Base-by-base conservation (phyloP, 768 basidiomycete species). In the Lactifluus echinatus region DNA sequence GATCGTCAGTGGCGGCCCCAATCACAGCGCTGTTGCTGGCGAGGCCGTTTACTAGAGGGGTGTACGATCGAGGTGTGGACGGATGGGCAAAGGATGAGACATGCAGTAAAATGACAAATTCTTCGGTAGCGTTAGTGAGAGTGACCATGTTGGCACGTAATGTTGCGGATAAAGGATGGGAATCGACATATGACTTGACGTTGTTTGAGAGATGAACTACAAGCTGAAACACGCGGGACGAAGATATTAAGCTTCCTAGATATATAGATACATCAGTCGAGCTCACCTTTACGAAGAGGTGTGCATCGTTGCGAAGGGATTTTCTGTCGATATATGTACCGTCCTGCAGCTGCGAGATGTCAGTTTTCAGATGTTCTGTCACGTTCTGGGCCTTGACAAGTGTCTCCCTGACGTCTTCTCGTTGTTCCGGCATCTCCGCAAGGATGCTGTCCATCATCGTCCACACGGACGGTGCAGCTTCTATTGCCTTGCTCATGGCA, bases 41-140 rank as follows among this genome's bases (percentile, higher is more conserved):
- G 42, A 54, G 50, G 8, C 43, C 60, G 21, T 57, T 53, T 17
- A 47, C 53, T n/a, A 62, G 17, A 39, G 88, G 85, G 40, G 86
- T 84, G 66, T 79, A 81, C 12, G 85, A 75, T 37, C 81, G 75
- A 39, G 73, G 72, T 8, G 79, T 77, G 15, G 79, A 68, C 3
- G 79, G 71, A 10, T 84, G 80, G 42, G 89, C 81, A 63, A 89
- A 83, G 0, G 87, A 89, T 7, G 92, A 91, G 46, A 92, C 85
- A 65, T 91, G 89, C 17, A 94, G 74, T 47, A 95, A 75, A 62
- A 91, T 89, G 48, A 89, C 84, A 64, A 93, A 87, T 68, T 90
- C 90, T 69, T 94, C 85, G 11, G 92, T 91, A 12, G 85, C 80
- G 64, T 89, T 87, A 21, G 86, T 89, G 55, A 96, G 76, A 61